Evolutionary conservation across 2,329 filamentous ascomycete species (phyloP).

Genomic region (Aspergillus sergii): DNA sequence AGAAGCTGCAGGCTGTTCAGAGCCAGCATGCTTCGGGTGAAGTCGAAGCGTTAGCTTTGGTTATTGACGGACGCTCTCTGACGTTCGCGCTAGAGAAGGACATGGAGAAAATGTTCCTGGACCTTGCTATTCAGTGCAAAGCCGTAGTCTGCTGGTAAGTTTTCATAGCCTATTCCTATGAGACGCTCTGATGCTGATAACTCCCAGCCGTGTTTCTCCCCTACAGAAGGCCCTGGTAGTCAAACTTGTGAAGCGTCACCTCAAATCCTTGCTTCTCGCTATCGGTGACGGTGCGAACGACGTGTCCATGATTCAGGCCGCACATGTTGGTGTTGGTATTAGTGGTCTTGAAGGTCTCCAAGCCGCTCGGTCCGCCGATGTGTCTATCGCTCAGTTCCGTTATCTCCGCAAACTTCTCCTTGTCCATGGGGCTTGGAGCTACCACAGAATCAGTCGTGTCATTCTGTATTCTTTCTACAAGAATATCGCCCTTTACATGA

Average conservation of each 20-base stretch:
- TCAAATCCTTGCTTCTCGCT: slow-evolving; percentile 87
- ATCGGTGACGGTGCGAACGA: slow-evolving; percentile 98
- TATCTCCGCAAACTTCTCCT: slow-evolving; percentile 91
- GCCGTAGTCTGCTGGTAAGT: slow-evolving; percentile 87
- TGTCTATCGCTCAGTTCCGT: slow-evolving; percentile 93
- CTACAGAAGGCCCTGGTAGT: slow-evolving; percentile 97
- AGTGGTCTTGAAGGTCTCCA: slow-evolving; percentile 96
- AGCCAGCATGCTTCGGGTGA: slow-evolving; percentile 68
- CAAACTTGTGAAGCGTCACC: slow-evolving; percentile 94
- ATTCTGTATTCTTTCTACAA: slow-evolving; percentile 99
- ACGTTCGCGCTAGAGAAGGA: slow-evolving; percentile 93
- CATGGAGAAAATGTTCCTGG: slow-evolving; percentile 88
- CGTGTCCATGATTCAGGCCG: slow-evolving; percentile 99
- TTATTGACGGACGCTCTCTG: slow-evolving; percentile 95
- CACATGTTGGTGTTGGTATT: slow-evolving; percentile 96
- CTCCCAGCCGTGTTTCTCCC: slow-evolving; percentile 81
- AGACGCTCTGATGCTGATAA: slow-evolving; percentile 11
- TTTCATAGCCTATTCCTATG: neutral
- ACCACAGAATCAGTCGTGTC: slow-evolving; percentile 94
- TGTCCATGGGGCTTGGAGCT: slow-evolving; percentile 96
- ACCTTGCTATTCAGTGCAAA: slow-evolving; percentile 93
- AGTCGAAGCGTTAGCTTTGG: slow-evolving; percentile 81
- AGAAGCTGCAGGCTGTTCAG: slow-evolving; percentile 88
- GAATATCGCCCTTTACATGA: slow-evolving; percentile 98
- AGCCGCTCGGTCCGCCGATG: slow-evolving; percentile 91